Percentiles rank a stretch among this genome's conserved stretches.
Conservation (phyloP, 495 filamentous ascomycete genomes). For the Penicillium silybi region DNA sequence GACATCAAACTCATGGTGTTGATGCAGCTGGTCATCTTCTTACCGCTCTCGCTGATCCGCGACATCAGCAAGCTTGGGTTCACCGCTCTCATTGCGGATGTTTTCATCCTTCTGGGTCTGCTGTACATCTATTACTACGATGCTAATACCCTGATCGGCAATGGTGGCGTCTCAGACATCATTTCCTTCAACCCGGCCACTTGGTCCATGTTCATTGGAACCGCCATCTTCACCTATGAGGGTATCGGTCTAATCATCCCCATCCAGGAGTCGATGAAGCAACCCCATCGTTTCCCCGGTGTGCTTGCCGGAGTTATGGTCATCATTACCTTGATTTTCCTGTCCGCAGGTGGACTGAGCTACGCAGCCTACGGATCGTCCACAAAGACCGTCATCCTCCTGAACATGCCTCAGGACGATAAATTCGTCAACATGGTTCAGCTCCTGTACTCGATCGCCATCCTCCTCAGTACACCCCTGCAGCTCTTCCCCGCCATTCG, state of each 20-base stretch:
- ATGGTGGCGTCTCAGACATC: conserved; percentile 80
- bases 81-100: conserved; percentile 86
- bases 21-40: conserved; percentile 88
- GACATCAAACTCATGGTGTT: conserved; percentile 85
- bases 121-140: conserved; percentile 97
- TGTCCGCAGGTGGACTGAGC: conserved; percentile 84
- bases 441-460: conserved; percentile 91
- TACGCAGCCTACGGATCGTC: conserved; percentile 94
- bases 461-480: conserved; percentile 86
- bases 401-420: conserved; percentile 94
- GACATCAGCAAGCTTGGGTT: conserved; percentile 93
- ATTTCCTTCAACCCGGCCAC: conserved; percentile 77
- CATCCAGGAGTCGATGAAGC: conserved; percentile 94
- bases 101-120: conserved; percentile 88
- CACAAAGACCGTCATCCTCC: conserved; percentile 91
- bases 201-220: conserved; percentile 97
- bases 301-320: conserved; percentile 90
- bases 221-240: conserved; percentile 98
- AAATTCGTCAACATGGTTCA: conserved; percentile 95
- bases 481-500: conserved; percentile 97
- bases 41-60: conserved; percentile 87
- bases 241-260: conserved; percentile 98
- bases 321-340: conserved; percentile 86
- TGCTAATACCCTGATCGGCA: conserved; percentile 70
- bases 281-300: conserved; percentile 79